phyloP scores from a whole-genome alignment of 1,139 yeast species.

The Pichia sp. region DNA sequence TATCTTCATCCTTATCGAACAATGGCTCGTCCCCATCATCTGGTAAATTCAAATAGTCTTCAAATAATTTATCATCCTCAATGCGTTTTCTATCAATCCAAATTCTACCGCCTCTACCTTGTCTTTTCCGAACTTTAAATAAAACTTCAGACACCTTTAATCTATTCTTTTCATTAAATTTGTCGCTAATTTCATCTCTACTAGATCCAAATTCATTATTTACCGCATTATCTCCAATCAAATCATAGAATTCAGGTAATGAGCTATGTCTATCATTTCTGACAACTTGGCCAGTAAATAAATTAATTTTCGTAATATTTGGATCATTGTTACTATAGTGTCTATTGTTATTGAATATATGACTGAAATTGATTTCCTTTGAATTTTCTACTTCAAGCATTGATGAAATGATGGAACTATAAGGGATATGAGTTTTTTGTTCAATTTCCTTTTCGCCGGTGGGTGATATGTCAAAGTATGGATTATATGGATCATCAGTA shows the following conservation, averaged over 20 bases:
- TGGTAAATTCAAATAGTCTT: constrained; percentile 33
- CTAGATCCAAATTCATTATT: constrained; percentile 16
- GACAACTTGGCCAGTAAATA: constrained; percentile 32
- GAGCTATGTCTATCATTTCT: constrained; percentile 31
- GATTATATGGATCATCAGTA: constrained; percentile 87
- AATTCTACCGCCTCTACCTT: constrained; percentile 63
- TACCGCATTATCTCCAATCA: constrained; percentile 34
- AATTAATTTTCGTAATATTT: constrained; percentile 41
- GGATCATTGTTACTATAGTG: constrained; percentile 30
- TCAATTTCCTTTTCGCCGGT: constrained; percentile 39
- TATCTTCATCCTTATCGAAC: constrained; percentile 5
- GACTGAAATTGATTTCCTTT: constrained; percentile 41
- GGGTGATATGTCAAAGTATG: constrained; percentile 67
- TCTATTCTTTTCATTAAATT: constrained; percentile 36
- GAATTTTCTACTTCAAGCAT: constrained; percentile 64
- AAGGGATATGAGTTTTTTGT: constrained; percentile 64
- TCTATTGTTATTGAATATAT: constrained; percentile 32
- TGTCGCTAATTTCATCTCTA: constrained; percentile 8
- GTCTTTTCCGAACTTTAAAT: constrained; percentile 64
- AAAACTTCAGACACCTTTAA: constrained; percentile 46
- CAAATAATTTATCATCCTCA: constrained; percentile 39
- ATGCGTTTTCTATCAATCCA: constrained; percentile 60
- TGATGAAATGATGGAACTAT: constrained; percentile 72
- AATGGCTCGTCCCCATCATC: constrained; percentile 18
- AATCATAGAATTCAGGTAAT: constrained; percentile 42